Conservation (phyloP, 306 rosid species). For the Ochetophila trinervis region DNA sequence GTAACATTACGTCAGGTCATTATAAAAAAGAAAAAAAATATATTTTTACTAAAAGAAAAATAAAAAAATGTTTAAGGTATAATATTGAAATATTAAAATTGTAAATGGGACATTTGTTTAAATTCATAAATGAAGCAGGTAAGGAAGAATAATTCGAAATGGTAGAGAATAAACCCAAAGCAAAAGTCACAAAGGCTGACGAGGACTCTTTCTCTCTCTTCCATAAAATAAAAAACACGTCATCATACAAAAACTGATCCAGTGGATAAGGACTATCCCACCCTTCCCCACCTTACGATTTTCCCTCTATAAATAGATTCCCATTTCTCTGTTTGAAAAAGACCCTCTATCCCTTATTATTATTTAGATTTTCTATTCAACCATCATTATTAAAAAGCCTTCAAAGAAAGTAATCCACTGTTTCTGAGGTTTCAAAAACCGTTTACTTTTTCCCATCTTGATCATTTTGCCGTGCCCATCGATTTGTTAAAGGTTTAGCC, state of each 20-base stretch:
- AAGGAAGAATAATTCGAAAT: slow-evolving; percentile 1
- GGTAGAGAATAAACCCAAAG: slow-evolving; percentile 18
- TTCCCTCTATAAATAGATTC: slow-evolving; percentile 18
- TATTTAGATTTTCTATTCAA: neutral
- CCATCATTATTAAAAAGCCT: neutral
- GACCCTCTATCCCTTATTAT: neutral
- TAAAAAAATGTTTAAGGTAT: too few relatives aligned
- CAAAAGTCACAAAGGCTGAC: slow-evolving; percentile 18
- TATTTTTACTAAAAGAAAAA: slow-evolving; percentile 6
- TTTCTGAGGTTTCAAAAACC: slow-evolving; percentile 12
- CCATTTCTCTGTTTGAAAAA: neutral
- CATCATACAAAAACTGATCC: slow-evolving; percentile 29
- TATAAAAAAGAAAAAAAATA: neutral
- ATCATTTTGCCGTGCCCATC: slow-evolving; percentile 31
- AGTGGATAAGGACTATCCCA: slow-evolving; percentile 51
- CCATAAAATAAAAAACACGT: slow-evolving; percentile 37
- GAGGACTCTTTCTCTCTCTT: slow-evolving; percentile 12
- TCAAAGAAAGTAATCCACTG: neutral
- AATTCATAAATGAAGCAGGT: neutral
- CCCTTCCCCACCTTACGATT: neutral
- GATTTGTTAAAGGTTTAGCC: slow-evolving; percentile 24
- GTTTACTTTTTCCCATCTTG: neutral
- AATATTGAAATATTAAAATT: too few relatives aligned
- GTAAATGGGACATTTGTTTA: neutral
- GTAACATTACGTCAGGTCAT: too few relatives aligned